Evolutionary conservation across 208 protist species (phyloP), one percentile per base, ranked within the genome.

Genomic region (Leishmania arabica): DNA sequence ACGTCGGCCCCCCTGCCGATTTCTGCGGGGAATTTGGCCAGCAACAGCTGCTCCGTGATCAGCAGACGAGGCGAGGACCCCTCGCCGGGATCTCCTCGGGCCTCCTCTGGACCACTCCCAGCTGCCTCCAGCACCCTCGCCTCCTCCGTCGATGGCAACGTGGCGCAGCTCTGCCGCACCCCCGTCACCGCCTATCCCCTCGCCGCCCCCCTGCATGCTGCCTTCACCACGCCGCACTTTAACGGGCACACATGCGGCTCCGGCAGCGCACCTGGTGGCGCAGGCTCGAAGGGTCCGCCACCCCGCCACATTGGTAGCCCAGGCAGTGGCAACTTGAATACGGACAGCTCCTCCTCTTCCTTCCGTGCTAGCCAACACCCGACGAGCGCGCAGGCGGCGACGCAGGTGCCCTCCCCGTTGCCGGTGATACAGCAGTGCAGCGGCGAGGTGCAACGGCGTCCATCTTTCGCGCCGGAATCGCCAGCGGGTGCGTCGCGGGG

Each of bases 81-180:
- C 51, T 69, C 70, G 24, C 65, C 75, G 0, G 53, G 58, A 31
- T 85, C 81, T 5, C 27, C 71, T 13, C 62, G 49, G 15, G 9
- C 62, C 56, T 69, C 81, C 40, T 19, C 73, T 31, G 53, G 21
- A 19, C 9, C 31, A 21, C 56, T 53, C n/a, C 54, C 68, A 11
- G 68, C 75, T 8, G 45, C 27, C 49, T n/a, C 72, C 47, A 68
- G 69, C 51, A 76, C 9, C 13, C 21, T 79, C 11, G 9, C 69
- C 56, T 69, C 81, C 40, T 31, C 73, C 8, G 21, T 77, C 24
- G 60, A 80, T 60, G 75, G 77, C 40, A 73, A 45, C 47, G 40
- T 78, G 8, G 70, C 81, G 19, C 81, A 85, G 76, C 70, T 81
- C 62, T 85, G 78, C 77, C 81, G 78, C 24, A 81, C 77, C 54